Evolutionary conservation across 495 filamentous ascomycete genomes (phyloP), one percentile per base, ranked within the genome.

Genomic region (Patellaria atrata): DNA sequence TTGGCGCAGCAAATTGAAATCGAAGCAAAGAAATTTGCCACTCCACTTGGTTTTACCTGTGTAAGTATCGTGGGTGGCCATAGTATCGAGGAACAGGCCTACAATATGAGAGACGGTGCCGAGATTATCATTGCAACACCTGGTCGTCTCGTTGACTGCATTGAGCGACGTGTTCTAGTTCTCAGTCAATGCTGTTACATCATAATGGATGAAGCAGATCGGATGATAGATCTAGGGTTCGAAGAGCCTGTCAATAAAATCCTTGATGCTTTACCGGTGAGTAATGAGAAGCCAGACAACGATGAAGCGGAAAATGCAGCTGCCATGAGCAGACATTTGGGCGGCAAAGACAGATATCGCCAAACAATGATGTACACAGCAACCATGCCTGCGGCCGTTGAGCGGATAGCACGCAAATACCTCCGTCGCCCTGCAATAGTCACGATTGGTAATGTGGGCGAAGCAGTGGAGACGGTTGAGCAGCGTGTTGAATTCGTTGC

Each of bases 311-410:
- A 97, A 56, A 70, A 96, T 54, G 67, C 85, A 0, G 59, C 68
- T 29, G 71, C 76, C 3, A 96, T 96, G 91, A 79, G 69, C 38
- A 74, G 73, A 26, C 82, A 83, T 38, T 59, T 91, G 2, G 77
- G 79, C 24, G 77, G 80, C 20, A 82, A 82, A 51, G 80, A 92
- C 52, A 71, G 81, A 11, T 99, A 96, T 59, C 63, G 89, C 35
- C 91, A 99, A 57, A 99, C 89, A 2, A 99, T 99, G 89, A 99
- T 99, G 89, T 99, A 96, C 70, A 99, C 91, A 37, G 89, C 89
- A 8, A 99, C 89, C 18, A 99, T 99, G 89, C 85, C 91, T 3
- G 57, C 76, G 2, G 77, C 84, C 5, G 82, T 99, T 27, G 91
- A 96, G 51, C 82, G 85, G 41, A 96, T 99, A 37, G 89, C 89